Conservation (phyloP, 2,329 filamentous ascomycete species). For the Arthrobotrys entomopaga region DNA sequence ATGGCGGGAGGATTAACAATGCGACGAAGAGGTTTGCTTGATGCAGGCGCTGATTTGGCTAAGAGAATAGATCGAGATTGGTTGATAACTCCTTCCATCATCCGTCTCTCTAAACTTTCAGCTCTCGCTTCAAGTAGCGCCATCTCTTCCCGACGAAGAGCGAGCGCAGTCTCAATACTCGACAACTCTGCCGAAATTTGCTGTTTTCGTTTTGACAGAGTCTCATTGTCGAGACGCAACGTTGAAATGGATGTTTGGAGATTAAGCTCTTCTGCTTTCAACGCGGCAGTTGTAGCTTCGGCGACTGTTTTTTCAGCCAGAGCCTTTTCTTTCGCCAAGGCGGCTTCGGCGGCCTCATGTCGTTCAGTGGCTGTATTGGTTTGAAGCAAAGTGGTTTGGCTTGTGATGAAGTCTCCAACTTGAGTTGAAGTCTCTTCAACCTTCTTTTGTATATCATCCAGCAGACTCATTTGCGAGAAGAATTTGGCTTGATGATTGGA, state of each 20-base stretch:
- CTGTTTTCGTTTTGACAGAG: conserved; percentile 79
- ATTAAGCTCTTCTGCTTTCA: conserved; percentile 66
- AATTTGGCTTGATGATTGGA: conserved; percentile 74
- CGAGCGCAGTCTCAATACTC: conserved; percentile 87
- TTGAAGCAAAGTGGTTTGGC: conserved; percentile 68
- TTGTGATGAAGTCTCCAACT: conserved; percentile 81
- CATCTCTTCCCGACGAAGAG: conserved; percentile 88
- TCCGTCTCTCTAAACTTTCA: conserved; percentile 87
- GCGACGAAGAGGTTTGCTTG: conserved; percentile 43
- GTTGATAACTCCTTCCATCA: conserved; percentile 94
- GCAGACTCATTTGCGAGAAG: conserved; percentile 78
- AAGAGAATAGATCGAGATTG: conserved; percentile 86
- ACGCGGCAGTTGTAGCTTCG: conserved; percentile 62
- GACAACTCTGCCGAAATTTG: conserved; percentile 86
- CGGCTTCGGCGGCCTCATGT: conserved; percentile 75
- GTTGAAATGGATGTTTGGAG: conserved; percentile 65
- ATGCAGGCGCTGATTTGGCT: conserved; percentile 34
- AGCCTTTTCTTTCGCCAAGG: conserved; percentile 80
- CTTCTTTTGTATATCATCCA: conserved; percentile 89
- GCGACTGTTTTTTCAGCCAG: conserved; percentile 73
- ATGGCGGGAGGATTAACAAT: conserved; percentile 41
- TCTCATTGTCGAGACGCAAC: conserved; percentile 77
- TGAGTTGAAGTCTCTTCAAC: conserved; percentile 85
- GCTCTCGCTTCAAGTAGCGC: conserved; percentile 89
- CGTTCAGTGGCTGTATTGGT: conserved; percentile 56